Conservation (phyloP, 2,329 filamentous ascomycete genomes). For the Dothidotthia symphoricarpi region DNA sequence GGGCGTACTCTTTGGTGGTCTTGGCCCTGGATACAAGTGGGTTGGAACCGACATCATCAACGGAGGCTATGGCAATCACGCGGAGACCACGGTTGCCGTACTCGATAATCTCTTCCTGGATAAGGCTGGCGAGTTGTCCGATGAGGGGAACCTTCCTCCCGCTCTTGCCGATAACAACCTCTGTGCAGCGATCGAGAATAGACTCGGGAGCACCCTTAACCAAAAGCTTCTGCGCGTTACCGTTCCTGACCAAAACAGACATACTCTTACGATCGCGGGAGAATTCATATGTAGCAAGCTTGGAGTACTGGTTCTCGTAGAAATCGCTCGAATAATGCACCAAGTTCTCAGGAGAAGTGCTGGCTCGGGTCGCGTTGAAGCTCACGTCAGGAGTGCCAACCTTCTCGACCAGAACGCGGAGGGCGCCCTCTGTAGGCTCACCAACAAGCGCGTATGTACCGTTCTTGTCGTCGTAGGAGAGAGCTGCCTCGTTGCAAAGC, state of each 20-base stretch:
- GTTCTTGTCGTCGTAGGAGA: slow-evolving; percentile 77
- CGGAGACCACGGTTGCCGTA: slow-evolving; percentile 92
- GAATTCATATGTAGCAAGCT: slow-evolving; percentile 90
- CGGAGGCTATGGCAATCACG: slow-evolving; percentile 86
- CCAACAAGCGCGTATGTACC: slow-evolving; percentile 78
- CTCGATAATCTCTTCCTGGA: slow-evolving; percentile 77
- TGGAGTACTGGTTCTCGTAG: slow-evolving; percentile 74
- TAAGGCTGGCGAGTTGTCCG: slow-evolving; percentile 64
- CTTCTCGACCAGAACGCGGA: slow-evolving; percentile 90
- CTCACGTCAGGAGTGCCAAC: slow-evolving; percentile 74
- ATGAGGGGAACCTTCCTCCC: slow-evolving; percentile 75
- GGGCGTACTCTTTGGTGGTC: slow-evolving; percentile 76
- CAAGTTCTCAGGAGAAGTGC: slow-evolving; percentile 56
- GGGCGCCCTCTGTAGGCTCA: slow-evolving; percentile 91
- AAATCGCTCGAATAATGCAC: slow-evolving; percentile 79
- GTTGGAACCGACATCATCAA: slow-evolving; percentile 71
- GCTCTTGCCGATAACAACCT: slow-evolving; percentile 72
- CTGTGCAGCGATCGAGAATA: slow-evolving; percentile 86
- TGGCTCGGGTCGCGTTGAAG: slow-evolving; percentile 54
- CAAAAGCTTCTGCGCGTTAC: slow-evolving; percentile 72
- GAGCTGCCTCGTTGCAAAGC: slow-evolving; percentile 84
- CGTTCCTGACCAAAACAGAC: slow-evolving; percentile 83
- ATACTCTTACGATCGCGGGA: slow-evolving; percentile 98
- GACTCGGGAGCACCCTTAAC: slow-evolving; percentile 97
- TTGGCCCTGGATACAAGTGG: slow-evolving; percentile 72